Conservation (phyloP, 345 rosid genomes). For the Salix arbutifolia region DNA sequence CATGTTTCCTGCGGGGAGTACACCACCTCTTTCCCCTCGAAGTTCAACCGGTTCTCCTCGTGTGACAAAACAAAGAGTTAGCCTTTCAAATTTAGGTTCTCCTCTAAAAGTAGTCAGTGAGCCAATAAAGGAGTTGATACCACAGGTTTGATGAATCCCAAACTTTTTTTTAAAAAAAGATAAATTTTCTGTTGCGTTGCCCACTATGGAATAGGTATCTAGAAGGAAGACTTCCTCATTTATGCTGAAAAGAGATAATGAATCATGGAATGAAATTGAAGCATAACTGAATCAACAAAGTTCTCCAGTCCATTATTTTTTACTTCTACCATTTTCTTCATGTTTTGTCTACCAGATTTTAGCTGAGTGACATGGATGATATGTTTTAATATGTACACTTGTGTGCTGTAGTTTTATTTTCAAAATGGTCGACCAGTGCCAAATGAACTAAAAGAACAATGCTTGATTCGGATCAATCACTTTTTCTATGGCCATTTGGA, state of each 20-base stretch:
- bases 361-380: not conserved
- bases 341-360: not conserved
- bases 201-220: not conserved
- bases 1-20: constrained; percentile 90
- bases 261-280: not conserved
- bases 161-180: not conserved
- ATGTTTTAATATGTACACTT: not conserved
- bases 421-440: constrained; percentile 86
- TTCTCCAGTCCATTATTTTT: not conserved
- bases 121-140: constrained; percentile 77
- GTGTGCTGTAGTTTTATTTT: constrained; percentile 79
- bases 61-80: constrained; percentile 61
- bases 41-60: constrained; percentile 90
- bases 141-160: constrained; percentile 58
- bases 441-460: constrained; percentile 71
- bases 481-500: constrained; percentile 60
- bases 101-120: constrained; percentile 76
- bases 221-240: too few relatives aligned
- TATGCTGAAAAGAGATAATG: not conserved
- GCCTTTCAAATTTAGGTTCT: constrained; percentile 84
- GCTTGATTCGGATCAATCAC: constrained; percentile 61
- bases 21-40: constrained; percentile 97
- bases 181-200: not conserved
- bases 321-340: not conserved
- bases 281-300: not conserved